phyloP scores from a whole-genome alignment of 495 filamentous ascomycete species.

The Baudoinia panamericana region DNA sequence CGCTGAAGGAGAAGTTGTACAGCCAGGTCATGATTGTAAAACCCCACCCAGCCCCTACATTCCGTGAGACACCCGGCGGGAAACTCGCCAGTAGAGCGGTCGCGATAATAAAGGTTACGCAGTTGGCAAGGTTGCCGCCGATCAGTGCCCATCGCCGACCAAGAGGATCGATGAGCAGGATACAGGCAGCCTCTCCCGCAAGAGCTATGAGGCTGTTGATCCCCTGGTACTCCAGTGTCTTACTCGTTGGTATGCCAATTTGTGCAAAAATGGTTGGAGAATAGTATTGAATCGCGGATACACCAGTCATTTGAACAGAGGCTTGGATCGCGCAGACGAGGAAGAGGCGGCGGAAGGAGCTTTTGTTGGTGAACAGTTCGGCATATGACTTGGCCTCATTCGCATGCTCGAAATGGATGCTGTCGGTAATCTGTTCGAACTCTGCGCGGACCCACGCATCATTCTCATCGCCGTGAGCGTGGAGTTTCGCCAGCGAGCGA shows the following conservation, averaged over 20 bases:
- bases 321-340: constrained; percentile 55
- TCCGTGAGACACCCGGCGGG: constrained; percentile 40
- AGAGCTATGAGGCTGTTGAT: constrained; percentile 57
- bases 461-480: constrained; percentile 42
- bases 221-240: constrained; percentile 59
- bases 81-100: constrained; percentile 43
- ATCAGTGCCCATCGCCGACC: constrained; percentile 56
- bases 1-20: constrained; percentile 56
- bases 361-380: constrained; percentile 51
- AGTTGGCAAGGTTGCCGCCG: constrained; percentile 49
- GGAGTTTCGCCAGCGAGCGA: constrained; percentile 43
- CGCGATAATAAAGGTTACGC: constrained; percentile 42
- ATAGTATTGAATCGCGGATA: constrained; percentile 63
- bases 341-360: constrained; percentile 56
- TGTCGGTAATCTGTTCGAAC: constrained; percentile 53
- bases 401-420: constrained; percentile 43
- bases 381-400: constrained; percentile 55
- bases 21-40: constrained; percentile 63
- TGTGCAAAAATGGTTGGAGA: constrained; percentile 47
- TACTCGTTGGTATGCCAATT: constrained; percentile 50
- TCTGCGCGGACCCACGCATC: constrained; percentile 53
- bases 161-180: constrained; percentile 51
- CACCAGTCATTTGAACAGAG: constrained; percentile 60
- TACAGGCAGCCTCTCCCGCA: constrained; percentile 50
- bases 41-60: constrained; percentile 51